Evolutionary conservation across 495 filamentous ascomycete species (phyloP).

Genomic region (Trichoderma gamsii): DNA sequence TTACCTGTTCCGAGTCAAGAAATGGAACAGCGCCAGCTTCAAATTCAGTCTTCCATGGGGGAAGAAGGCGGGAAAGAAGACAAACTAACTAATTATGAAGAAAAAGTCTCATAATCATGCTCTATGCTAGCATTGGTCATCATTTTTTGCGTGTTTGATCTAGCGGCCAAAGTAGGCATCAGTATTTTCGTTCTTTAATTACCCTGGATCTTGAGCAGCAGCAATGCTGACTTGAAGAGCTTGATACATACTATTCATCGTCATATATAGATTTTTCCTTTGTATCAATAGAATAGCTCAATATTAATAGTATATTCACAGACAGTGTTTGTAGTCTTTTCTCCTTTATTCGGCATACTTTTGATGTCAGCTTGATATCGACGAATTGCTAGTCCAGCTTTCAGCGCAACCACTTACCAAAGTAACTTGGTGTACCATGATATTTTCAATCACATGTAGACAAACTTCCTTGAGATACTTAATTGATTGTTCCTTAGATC

Average conservation of each 20-base stretch:
- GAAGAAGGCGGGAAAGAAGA: not conserved
- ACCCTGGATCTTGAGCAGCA: not conserved
- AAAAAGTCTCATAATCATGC: not conserved
- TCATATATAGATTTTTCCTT: not conserved
- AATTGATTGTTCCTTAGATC: too few species aligned
- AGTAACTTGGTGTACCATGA: not conserved
- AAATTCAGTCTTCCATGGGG: not conserved
- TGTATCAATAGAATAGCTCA: not conserved
- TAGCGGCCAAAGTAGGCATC: not conserved
- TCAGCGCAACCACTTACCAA: not conserved
- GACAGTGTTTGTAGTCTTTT: not conserved
- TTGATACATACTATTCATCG: not conserved
- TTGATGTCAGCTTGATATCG: not conserved
- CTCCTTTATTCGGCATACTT: not conserved
- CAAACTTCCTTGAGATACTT: too few species aligned
- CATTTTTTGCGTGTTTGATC: not conserved
- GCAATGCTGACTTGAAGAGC: not conserved
- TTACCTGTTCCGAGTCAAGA: slow-evolving; percentile 45
- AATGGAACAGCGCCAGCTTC: not conserved
- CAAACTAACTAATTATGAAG: not conserved
- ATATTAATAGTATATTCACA: not conserved
- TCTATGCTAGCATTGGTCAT: not conserved
- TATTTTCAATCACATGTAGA: too few species aligned
- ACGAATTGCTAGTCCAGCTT: not conserved
- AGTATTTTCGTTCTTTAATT: not conserved